Evolutionary conservation across 768 basidiomycete species (phyloP).

Genomic region (Suillus variegatus): DNA sequence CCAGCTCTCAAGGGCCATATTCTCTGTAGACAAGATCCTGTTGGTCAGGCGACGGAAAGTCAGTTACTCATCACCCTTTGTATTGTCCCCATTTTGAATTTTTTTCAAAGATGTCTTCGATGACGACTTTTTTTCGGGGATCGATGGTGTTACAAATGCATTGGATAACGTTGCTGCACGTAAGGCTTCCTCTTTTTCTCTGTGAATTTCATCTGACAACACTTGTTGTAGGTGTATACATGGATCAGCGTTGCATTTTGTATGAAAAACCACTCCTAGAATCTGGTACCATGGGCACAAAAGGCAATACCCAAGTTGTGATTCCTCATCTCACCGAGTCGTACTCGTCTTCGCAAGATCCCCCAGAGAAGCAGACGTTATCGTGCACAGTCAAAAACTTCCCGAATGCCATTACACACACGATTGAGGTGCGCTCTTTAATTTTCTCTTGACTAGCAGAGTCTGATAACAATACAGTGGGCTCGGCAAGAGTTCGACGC

Average conservation of each 20-base stretch:
- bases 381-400: conserved; percentile 99
- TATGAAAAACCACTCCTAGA: conserved; percentile 95
- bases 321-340: conserved; percentile 94
- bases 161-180: conserved; percentile 96
- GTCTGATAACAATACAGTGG: conserved; percentile 60
- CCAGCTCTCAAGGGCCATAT: conserved; percentile 87
- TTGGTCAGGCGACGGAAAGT: conserved; percentile 94
- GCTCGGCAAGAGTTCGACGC: conserved; percentile 90
- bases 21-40: conserved; percentile 85
- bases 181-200: conserved; percentile 39
- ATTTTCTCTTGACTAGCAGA: conserved; percentile 1
- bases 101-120: conserved; percentile 72
- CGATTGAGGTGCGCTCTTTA: conserved; percentile 73
- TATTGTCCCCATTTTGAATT: conserved; percentile 15
- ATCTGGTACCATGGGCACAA: conserved; percentile 97
- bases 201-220: conserved; percentile 10
- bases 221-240: conserved; percentile 75
- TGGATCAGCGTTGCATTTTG: conserved; percentile 98
- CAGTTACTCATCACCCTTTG: conserved; percentile 30
- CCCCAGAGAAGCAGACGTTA: conserved; percentile 96
- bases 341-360: conserved; percentile 97
- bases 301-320: conserved; percentile 96
- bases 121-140: conserved; percentile 80
- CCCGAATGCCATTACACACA: conserved; percentile 97
- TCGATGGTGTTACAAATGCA: conserved; percentile 97